Evolutionary conservation across 1,284 basidiomycete genomes (phyloP).

Genomic region (Trametes hirsuta): DNA sequence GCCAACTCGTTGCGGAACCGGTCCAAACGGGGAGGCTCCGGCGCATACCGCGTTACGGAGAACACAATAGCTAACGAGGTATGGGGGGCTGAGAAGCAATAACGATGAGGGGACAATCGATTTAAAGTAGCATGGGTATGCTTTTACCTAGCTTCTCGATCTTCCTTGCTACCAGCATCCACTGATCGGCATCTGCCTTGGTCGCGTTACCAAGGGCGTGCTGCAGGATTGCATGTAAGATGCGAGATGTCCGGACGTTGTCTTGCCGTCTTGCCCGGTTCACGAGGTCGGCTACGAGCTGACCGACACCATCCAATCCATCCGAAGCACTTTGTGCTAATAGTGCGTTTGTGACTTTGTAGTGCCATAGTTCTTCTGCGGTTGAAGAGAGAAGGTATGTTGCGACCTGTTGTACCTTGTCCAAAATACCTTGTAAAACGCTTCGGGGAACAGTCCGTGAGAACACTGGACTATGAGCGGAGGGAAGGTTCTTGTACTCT

Average conservation of each 20-base stretch:
- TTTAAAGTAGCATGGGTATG: neutral
- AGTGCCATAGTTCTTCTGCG: constrained; percentile 57
- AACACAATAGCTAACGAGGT: constrained; percentile 67
- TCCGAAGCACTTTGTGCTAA: constrained; percentile 27
- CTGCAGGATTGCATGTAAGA: constrained; percentile 63
- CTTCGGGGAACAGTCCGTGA: constrained; percentile 38
- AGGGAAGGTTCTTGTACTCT: constrained; percentile 57
- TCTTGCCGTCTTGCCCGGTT: constrained; percentile 45
- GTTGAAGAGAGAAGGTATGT: constrained; percentile 69
- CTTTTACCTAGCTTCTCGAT: constrained; percentile 61
- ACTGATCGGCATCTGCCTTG: constrained; percentile 71
- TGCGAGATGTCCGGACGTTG: constrained; percentile 54
- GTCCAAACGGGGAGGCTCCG: constrained; percentile 76
- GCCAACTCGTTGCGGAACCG: constrained; percentile 91
- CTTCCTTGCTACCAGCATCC: constrained; percentile 71
- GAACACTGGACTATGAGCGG: constrained; percentile 54
- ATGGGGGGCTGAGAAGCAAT: constrained; percentile 56
- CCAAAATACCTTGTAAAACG: constrained; percentile 49
- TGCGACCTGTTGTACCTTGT: constrained; percentile 60
- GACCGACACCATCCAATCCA: constrained; percentile 36
- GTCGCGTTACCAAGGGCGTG: constrained; percentile 64
- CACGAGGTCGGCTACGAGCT: constrained; percentile 49
- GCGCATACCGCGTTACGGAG: constrained; percentile 62
- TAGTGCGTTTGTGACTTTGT: constrained; percentile 43
- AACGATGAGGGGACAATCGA: constrained; percentile 30